These are phyloP conservation scores for Rhododendron ferrugineum DNA, from an alignment of 148 eudicot species.

Conservation along the genomic window DNA sequence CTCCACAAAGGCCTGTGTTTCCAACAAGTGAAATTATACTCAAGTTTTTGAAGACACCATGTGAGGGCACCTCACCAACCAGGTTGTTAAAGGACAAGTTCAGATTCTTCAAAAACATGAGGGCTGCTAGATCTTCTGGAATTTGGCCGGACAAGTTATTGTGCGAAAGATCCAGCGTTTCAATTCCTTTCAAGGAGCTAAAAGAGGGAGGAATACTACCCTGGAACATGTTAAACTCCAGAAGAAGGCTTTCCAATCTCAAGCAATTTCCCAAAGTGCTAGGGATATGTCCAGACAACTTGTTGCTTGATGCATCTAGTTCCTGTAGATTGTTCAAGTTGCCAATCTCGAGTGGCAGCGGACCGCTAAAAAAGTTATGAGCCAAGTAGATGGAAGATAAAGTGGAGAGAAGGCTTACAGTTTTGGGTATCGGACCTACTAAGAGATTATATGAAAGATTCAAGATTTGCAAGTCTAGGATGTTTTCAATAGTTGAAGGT, in stretches of 20 bases:
- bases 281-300: neutral
- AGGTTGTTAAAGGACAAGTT: neutral
- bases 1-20: constrained; percentile 8
- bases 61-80: neutral
- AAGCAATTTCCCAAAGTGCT: neutral
- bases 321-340: neutral
- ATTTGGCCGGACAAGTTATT: neutral
- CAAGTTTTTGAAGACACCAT: neutral
- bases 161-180: neutral
- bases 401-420: neutral
- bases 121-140: neutral
- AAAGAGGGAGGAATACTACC: neutral
- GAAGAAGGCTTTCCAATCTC: neutral
- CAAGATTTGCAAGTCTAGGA: neutral
- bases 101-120: neutral
- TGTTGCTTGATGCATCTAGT: neutral
- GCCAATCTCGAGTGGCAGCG: neutral
- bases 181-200: neutral
- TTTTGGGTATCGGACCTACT: neutral
- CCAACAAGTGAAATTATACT: neutral
- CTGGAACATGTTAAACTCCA: neutral
- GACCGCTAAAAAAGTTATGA: neutral
- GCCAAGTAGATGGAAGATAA: neutral
- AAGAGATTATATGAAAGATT: neutral
- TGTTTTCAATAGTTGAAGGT: constrained; percentile 14